Percentiles rank a stretch among this genome's conserved stretches.
Evolutionary conservation across 78 protist genomes (phyloP).

Genomic region (Dictyostelium purpureum): DNA sequence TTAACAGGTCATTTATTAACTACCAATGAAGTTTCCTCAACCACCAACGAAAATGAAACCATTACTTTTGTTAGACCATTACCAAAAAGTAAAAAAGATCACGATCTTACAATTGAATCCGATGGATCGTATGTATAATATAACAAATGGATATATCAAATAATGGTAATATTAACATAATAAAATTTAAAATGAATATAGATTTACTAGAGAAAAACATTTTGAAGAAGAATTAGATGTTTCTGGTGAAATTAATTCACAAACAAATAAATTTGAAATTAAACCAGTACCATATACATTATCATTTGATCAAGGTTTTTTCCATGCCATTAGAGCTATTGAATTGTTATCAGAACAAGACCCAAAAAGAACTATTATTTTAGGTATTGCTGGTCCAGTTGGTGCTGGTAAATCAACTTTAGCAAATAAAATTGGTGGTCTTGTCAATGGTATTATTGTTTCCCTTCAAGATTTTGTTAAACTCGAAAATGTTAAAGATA

Average conservation of each 20-base stretch:
- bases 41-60: not conserved
- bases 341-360: slow-evolving; percentile 51
- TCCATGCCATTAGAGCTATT: slow-evolving; percentile 65
- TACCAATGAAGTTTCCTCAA: slow-evolving; percentile 15
- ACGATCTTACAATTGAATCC: slow-evolving; percentile 46
- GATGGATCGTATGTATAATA: slow-evolving; percentile 60
- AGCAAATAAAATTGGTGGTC: slow-evolving; percentile 41
- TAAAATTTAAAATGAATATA: not conserved
- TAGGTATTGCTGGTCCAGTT: slow-evolving; percentile 86
- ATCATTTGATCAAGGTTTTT: slow-evolving; percentile 77
- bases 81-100: slow-evolving; percentile 6
- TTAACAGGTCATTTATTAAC: not conserved
- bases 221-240: slow-evolving; percentile 70
- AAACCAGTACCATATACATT: slow-evolving; percentile 56
- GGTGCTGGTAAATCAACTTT: slow-evolving; percentile 83
- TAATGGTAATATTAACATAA: not conserved
- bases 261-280: slow-evolving; percentile 37
- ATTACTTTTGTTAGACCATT: not conserved
- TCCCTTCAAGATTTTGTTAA: slow-evolving; percentile 74
- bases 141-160: not conserved
- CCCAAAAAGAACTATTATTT: slow-evolving; percentile 36
- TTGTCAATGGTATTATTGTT: slow-evolving; percentile 61
- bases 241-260: slow-evolving; percentile 17
- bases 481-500: slow-evolving; percentile 65
- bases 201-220: slow-evolving; percentile 18